These are phyloP conservation scores for Pseudogymnoascus sp. DNA, from an alignment of 2,329 filamentous ascomycete species.

Conservation along the genomic window DNA sequence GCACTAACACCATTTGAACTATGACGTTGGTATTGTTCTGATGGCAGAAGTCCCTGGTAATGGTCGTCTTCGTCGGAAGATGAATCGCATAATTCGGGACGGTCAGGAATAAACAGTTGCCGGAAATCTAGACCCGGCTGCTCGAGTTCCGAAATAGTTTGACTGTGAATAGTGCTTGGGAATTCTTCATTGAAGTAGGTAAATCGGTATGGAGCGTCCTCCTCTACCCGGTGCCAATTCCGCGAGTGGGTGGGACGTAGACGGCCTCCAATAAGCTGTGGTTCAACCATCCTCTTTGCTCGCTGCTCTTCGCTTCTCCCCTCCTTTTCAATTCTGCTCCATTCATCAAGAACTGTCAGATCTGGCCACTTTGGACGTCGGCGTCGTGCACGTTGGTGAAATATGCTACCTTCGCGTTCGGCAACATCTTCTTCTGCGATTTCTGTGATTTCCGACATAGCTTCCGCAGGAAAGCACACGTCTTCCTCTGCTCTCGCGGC, in stretches of 20 bases:
- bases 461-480: conserved; percentile 81
- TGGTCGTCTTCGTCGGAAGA: conserved; percentile 57
- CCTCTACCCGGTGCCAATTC: conserved; percentile 78
- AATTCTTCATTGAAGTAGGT: conserved; percentile 99
- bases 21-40: conserved; percentile 24
- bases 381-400: conserved; percentile 31
- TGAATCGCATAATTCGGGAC: conserved; percentile 63
- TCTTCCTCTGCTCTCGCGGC: conserved; percentile 67
- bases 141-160: conserved; percentile 86
- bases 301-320: conserved; percentile 72
- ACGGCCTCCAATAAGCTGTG: conserved; percentile 82
- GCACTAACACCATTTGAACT: conserved; percentile 27
- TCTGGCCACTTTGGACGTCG: conserved; percentile 78
- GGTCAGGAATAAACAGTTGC: conserved; percentile 86
- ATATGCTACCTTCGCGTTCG: conserved; percentile 37
- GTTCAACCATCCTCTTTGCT: conserved; percentile 87
- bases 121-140: conserved; percentile 77
- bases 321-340: conserved; percentile 85
- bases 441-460: conserved; percentile 74
- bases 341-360: conserved; percentile 73
- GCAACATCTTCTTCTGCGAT: conserved; percentile 66
- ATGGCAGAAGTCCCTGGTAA: conserved; percentile 28
- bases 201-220: conserved; percentile 87
- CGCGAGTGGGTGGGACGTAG: conserved; percentile 64
- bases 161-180: conserved; percentile 89